Conservation (phyloP, 2,329 filamentous ascomycete genomes). For the Aspergillus udagawae region DNA sequence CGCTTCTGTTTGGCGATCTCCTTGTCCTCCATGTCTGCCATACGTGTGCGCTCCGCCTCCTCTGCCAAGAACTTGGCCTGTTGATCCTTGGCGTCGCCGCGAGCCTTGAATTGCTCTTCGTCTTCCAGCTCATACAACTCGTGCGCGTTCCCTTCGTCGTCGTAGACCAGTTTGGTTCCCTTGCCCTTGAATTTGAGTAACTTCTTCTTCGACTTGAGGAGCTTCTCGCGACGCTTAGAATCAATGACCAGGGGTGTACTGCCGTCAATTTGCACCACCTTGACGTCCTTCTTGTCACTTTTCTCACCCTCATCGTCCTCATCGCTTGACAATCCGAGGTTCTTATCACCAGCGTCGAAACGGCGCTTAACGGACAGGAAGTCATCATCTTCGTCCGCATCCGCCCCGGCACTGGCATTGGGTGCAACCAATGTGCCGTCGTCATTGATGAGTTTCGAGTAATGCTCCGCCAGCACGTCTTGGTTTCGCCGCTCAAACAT, state of each 20-base stretch:
- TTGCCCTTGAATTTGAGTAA: conserved; percentile 85
- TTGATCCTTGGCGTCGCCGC: conserved; percentile 72
- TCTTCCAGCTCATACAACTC: conserved; percentile 83
- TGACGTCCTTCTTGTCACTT: conserved; percentile 38
- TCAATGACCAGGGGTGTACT: conserved; percentile 75
- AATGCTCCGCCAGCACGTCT: conserved; percentile 90
- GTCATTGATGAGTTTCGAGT: conserved; percentile 74
- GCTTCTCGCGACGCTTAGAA: conserved; percentile 90
- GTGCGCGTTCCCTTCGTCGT: conserved; percentile 84
- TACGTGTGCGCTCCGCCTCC: conserved; percentile 66
- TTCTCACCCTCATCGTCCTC: conserved; percentile 25
- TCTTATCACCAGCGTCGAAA: conserved; percentile 66
- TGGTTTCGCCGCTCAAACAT: conserved; percentile 98
- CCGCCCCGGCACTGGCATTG: conserved; percentile 42
- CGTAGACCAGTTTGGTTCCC: conserved; percentile 80
- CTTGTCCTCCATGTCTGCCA: conserved; percentile 81
- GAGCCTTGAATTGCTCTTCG: conserved; percentile 72
- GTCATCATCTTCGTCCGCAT: conserved; percentile 67
- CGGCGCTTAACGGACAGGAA: conserved; percentile 88
- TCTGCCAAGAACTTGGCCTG: conserved; percentile 71
- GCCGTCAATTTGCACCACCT: conserved; percentile 52
- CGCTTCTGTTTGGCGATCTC: conserved; percentile 70
- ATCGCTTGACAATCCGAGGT: conserved; percentile 39
- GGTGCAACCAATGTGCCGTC: conserved; percentile 45
- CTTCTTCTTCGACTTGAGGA: conserved; percentile 93